Conservation (phyloP, 2,329 filamentous ascomycete genomes). For the Magnaporthales sp. region DNA sequence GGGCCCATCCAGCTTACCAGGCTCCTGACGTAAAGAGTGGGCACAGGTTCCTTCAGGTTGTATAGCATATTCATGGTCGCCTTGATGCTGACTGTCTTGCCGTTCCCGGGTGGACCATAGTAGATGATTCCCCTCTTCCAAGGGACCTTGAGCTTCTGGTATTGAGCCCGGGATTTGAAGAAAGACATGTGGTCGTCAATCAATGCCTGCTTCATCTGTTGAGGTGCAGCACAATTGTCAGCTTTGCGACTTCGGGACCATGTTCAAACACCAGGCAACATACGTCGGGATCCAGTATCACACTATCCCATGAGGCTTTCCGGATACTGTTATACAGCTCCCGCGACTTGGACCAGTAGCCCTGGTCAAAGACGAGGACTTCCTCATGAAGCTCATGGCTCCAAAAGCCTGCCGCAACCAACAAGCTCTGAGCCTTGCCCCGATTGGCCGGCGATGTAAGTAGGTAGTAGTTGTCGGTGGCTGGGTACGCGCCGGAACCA, state of each 20-base stretch:
- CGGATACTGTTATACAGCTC: conserved; percentile 50
- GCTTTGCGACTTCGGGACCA: neutral
- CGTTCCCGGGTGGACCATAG: conserved; percentile 54
- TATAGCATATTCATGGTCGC: conserved; percentile 59
- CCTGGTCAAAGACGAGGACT: conserved; percentile 58
- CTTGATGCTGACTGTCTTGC: conserved; percentile 62
- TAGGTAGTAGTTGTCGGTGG: conserved; percentile 27
- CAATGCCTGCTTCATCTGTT: conserved; percentile 51
- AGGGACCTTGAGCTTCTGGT: conserved; percentile 48
- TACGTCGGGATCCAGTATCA: conserved; percentile 50
- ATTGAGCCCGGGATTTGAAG: conserved; percentile 50
- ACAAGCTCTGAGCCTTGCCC: conserved; percentile 35
- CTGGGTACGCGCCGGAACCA: conserved; percentile 21
- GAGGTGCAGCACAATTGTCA: neutral
- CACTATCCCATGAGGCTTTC: conserved; percentile 52
- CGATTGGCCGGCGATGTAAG: conserved; percentile 20
- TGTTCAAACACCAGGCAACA: neutral
- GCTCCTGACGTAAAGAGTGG: conserved; percentile 54
- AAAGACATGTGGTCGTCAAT: conserved; percentile 57
- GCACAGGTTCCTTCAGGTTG: conserved; percentile 39
- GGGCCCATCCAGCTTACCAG: conserved; percentile 42
- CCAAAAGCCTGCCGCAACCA: conserved; percentile 48
- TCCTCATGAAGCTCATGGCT: conserved; percentile 49
- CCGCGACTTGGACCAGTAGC: conserved; percentile 52
- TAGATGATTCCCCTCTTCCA: conserved; percentile 68